Evolutionary conservation across 768 basidiomycete genomes (phyloP).

Genomic region (Dentipellis sp.): DNA sequence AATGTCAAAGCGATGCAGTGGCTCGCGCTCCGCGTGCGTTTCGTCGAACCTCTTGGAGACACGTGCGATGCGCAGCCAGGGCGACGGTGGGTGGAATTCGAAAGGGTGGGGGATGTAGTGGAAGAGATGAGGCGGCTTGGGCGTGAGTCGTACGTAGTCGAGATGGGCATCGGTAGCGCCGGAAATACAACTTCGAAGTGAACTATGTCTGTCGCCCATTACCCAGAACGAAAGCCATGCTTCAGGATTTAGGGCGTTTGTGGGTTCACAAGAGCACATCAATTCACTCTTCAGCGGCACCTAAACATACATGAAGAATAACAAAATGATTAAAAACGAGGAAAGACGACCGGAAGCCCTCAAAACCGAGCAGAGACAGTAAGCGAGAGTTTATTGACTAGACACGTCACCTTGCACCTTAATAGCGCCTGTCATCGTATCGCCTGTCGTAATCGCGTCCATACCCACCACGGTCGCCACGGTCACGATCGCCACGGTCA

Average conservation of each 20-base stretch:
- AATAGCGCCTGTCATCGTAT: slow-evolving; percentile 27
- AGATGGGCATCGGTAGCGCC: slow-evolving; percentile 55
- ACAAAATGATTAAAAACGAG: background rate
- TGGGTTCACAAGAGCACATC: background rate
- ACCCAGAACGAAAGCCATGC: too few species aligned
- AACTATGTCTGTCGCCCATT: too few species aligned
- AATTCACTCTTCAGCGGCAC: background rate
- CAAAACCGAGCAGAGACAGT: background rate
- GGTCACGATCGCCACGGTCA: slow-evolving; percentile 26
- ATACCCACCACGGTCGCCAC: slow-evolving; percentile 9
- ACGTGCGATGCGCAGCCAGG: background rate
- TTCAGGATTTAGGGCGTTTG: too few species aligned
- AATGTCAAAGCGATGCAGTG: slow-evolving; percentile 74
- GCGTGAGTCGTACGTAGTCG: slow-evolving; percentile 39
- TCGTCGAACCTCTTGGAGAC: slow-evolving; percentile 36
- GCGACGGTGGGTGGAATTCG: slow-evolving; percentile 47
- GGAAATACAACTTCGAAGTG: background rate
- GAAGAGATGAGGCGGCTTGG: background rate
- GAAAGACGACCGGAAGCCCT: too few species aligned
- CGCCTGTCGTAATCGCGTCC: slow-evolving; percentile 1
- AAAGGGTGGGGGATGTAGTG: slow-evolving; percentile 16
- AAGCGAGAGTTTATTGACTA: too few species aligned
- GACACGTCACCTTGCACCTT: slow-evolving; percentile 8
- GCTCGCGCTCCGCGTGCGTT: slow-evolving; percentile 58
- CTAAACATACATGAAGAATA: background rate